These are phyloP conservation scores for Carpinus viminea DNA, from an alignment of 306 rosid species.

Conservation along the genomic window DNA sequence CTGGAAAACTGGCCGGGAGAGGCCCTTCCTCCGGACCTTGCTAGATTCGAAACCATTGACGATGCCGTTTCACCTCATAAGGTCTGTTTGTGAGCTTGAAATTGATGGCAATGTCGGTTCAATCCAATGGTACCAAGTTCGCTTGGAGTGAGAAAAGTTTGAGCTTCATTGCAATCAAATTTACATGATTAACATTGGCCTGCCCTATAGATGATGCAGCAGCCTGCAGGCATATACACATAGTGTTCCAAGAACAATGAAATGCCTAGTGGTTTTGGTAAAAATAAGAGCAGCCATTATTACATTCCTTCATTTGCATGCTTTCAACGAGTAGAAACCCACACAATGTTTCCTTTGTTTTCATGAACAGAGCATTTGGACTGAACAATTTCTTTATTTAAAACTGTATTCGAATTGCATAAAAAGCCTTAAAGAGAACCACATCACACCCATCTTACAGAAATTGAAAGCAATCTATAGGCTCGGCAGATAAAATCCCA, in stretches of 20 bases:
- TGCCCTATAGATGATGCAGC: no score
- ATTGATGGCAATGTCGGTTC: constrained; percentile 83
- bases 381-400: constrained; percentile 5
- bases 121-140: constrained; percentile 85
- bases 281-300: no score
- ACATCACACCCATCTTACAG: background rate
- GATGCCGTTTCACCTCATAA: constrained; percentile 75
- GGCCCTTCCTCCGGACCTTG: constrained; percentile 80
- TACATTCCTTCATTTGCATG: background rate
- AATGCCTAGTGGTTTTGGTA: no score
- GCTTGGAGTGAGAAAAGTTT: constrained; percentile 47
- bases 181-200: no score
- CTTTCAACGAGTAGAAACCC: background rate
- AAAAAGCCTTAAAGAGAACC: background rate
- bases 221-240: no score
- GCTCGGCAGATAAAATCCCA: background rate
- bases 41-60: constrained; percentile 64
- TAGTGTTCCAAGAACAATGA: no score
- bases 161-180: background rate
- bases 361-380: constrained; percentile 7
- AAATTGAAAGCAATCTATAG: background rate
- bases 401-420: constrained; percentile 3
- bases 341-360: background rate
- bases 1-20: constrained; percentile 77
- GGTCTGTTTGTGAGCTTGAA: constrained; percentile 82